Conservation (phyloP, 1,284 basidiomycete species). For the Fomitiporia mediterranea region DNA sequence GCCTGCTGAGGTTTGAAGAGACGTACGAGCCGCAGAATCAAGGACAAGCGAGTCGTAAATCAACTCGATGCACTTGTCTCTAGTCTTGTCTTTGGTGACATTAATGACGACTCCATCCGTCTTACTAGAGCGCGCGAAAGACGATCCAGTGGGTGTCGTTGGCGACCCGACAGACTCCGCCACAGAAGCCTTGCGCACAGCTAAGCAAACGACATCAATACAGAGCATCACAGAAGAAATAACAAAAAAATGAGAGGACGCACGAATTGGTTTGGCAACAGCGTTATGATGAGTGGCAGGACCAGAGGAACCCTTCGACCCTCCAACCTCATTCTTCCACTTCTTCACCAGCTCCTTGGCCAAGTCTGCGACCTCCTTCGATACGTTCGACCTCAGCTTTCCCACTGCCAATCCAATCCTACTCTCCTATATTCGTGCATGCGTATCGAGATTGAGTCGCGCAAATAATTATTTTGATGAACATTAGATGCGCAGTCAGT, state of each 20-base stretch:
- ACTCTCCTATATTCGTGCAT: conserved; percentile 65
- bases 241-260: conserved; percentile 22
- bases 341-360: conserved; percentile 93
- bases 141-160: conserved; percentile 42
- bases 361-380: conserved; percentile 72
- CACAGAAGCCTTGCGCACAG: conserved; percentile 14
- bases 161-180: conserved; percentile 14
- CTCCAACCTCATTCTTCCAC: conserved; percentile 86
- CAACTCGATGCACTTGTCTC: conserved; percentile 88
- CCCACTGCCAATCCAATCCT: conserved; percentile 91
- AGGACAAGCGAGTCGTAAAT: conserved; percentile 87
- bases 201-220: background rate
- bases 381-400: conserved; percentile 75
- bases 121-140: conserved; percentile 56
- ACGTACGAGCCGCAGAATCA: conserved; percentile 84
- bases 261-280: conserved; percentile 25
- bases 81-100: conserved; percentile 62
- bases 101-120: conserved; percentile 60
- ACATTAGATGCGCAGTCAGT: background rate
- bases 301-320: conserved; percentile 52
- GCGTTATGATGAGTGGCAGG: conserved; percentile 11
- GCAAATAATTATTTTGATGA: background rate
- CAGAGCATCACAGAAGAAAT: background rate
- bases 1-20: no score
- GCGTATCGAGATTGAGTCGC: background rate